A percentile compares a stretch with the other conserved stretches of the same genome.
Conservation (phyloP, 129 eudicot genomes). For the Pseudognaphalium luteoalbum region DNA sequence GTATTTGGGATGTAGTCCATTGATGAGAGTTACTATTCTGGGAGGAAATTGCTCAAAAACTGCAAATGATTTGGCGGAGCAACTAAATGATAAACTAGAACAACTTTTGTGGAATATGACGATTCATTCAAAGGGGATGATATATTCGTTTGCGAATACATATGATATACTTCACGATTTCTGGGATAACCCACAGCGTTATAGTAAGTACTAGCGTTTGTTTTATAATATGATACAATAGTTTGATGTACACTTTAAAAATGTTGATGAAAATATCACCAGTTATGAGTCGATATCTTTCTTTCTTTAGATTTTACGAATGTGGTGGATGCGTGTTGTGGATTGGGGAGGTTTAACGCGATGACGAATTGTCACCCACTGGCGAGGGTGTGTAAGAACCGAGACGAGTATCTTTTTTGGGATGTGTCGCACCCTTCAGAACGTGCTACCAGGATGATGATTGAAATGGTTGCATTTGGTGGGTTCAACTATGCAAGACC, state of each 20-base stretch:
- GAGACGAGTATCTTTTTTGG: constrained; percentile 34
- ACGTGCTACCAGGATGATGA: constrained; percentile 3
- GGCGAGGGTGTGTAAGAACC: constrained; percentile 21
- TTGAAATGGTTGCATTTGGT: constrained; percentile 25
- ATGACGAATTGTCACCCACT: constrained; percentile 30
- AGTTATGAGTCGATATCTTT: background rate
- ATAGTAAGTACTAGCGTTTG: constrained; percentile 24
- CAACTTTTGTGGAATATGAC: constrained; percentile 8
- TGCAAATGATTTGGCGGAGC: constrained; percentile 25
- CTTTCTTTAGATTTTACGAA: constrained; percentile 21
- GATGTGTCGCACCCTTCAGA: constrained; percentile 32
- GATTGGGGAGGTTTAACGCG: constrained; percentile 36
- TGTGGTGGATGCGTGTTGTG: constrained; percentile 29
- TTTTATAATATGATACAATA: too few species aligned
- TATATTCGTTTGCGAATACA: constrained; percentile 28
- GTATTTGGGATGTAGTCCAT: constrained; percentile 33
- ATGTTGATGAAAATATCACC: background rate
- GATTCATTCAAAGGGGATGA: constrained; percentile 11
- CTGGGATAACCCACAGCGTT: background rate
- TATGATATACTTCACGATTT: constrained; percentile 17
- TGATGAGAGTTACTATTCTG: constrained; percentile 23
- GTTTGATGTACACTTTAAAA: background rate
- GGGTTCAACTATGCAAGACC: constrained; percentile 21
- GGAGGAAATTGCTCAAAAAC: constrained; percentile 30
- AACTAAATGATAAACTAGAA: constrained; percentile 20